Conservation (phyloP, 108 stramenopile genomes). For the Discostella pseudostelligera region DNA sequence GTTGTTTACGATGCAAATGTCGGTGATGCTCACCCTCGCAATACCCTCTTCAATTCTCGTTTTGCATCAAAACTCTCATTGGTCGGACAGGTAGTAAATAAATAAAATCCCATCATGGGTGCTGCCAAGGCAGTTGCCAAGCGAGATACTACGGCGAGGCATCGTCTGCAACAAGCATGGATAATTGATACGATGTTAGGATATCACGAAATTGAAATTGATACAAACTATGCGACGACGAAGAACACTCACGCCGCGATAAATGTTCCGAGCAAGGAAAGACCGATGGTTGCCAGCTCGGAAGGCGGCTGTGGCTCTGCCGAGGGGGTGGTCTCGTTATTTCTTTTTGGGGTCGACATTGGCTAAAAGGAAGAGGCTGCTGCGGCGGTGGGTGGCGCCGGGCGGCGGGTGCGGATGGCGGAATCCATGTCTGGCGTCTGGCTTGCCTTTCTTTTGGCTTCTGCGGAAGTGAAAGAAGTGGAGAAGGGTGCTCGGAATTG, state of each 20-base stretch:
- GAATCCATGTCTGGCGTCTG: too few relatives aligned
- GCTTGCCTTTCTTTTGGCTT: too few relatives aligned
- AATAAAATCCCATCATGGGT: constrained; percentile 27
- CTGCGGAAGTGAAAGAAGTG: too few relatives aligned
- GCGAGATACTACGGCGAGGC: constrained; percentile 18
- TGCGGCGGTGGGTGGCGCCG: too few relatives aligned
- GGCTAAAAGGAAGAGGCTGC: neutral
- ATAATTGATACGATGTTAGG: neutral
- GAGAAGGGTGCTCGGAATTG: too few relatives aligned
- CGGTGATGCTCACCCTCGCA: constrained; percentile 21
- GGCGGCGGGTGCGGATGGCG: too few relatives aligned
- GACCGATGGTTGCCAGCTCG: constrained; percentile 26
- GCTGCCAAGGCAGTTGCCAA: constrained; percentile 34
- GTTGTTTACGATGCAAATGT: neutral
- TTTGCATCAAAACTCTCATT: constrained; percentile 37
- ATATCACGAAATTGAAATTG: too few relatives aligned
- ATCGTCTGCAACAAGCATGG: neutral
- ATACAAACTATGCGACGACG: neutral
- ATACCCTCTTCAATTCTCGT: constrained; percentile 38
- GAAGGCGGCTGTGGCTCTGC: constrained; percentile 5
- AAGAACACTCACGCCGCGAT: constrained; percentile 10
- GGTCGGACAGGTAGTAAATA: constrained; percentile 35
- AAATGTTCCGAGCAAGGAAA: constrained; percentile 19
- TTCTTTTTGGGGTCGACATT: constrained; percentile 1
- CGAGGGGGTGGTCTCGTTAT: neutral